Percentiles rank a stretch among this genome's conserved stretches.
phyloP scores from a whole-genome alignment of 768 basidiomycete species.

The Lanmaoa rubissima region DNA sequence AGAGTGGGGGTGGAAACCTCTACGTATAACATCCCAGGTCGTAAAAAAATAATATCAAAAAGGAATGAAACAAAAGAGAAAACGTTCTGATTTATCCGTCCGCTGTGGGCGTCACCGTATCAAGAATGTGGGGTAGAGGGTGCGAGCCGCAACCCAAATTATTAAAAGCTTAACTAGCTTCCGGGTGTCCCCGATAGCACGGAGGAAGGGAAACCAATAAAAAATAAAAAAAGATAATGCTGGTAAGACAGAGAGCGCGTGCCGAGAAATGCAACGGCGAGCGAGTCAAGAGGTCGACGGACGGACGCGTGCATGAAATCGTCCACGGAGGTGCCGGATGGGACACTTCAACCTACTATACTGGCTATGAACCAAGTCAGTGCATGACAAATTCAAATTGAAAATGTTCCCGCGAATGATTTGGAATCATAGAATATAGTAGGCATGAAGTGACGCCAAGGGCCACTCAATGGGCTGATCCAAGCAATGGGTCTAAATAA shows the following conservation, averaged over 20 bases:
- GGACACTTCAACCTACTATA: conserved; percentile 49
- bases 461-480: conserved; percentile 15
- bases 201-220: background rate
- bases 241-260: background rate
- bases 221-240: background rate
- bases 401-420: conserved; percentile 29
- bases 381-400: conserved; percentile 33
- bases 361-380: conserved; percentile 58
- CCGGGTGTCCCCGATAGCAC: background rate
- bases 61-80: background rate
- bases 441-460: conserved; percentile 32
- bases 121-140: conserved; percentile 16
- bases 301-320: conserved; percentile 7
- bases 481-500: conserved; percentile 10
- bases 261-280: background rate
- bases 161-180: conserved; percentile 26
- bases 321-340: conserved; percentile 11
- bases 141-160: conserved; percentile 21
- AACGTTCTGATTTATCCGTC: background rate
- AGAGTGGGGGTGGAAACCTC: background rate
- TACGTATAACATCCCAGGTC: background rate
- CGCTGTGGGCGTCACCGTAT: conserved; percentile 2
- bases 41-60: background rate
- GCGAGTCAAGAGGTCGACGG: background rate
- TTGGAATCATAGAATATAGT: conserved; percentile 42